phyloP scores from a whole-genome alignment of 306 rosid species.

The Echinosophora koreensis region DNA sequence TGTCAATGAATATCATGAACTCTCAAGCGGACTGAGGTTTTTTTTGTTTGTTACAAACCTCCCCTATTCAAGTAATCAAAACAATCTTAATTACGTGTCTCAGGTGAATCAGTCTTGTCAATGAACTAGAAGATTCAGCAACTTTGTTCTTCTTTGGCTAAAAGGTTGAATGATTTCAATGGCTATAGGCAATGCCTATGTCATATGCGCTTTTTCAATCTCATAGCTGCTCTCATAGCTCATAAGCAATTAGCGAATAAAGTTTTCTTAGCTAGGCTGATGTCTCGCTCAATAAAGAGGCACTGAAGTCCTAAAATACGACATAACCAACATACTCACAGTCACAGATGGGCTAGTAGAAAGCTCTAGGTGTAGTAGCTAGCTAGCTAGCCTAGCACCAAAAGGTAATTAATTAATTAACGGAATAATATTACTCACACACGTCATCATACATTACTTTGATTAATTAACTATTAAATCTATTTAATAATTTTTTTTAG shows the following conservation, averaged over 20 bases:
- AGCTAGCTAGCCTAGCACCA: neutral
- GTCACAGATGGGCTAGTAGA: neutral
- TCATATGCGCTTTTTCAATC: neutral
- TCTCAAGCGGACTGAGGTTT: too few species aligned
- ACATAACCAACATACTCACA: neutral
- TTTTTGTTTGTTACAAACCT: too few species aligned
- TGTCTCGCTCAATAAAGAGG: slow-evolving; percentile 27
- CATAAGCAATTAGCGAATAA: too few species aligned
- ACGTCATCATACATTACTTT: too few species aligned
- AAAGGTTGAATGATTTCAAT: slow-evolving; percentile 41
- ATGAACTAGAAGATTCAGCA: slow-evolving; percentile 10
- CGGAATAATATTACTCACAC: neutral
- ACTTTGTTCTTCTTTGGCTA: neutral
- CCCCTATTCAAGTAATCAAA: slow-evolving; percentile 28
- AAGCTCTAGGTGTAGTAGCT: neutral
- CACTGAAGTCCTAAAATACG: slow-evolving; percentile 34
- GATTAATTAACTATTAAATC: too few species aligned
- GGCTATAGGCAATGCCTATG: slow-evolving; percentile 32
- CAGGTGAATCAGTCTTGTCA: slow-evolving; percentile 37
- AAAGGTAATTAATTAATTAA: neutral
- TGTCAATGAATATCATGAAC: too few species aligned
- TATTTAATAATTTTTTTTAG: too few species aligned
- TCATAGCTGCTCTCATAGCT: too few species aligned
- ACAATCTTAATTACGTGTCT: slow-evolving; percentile 18
- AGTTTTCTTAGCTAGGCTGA: slow-evolving; percentile 8